Evolutionary conservation across 2,329 filamentous ascomycete species (phyloP), one percentile per base, ranked within the genome.

Genomic region (Cladophialophora yegresii): DNA sequence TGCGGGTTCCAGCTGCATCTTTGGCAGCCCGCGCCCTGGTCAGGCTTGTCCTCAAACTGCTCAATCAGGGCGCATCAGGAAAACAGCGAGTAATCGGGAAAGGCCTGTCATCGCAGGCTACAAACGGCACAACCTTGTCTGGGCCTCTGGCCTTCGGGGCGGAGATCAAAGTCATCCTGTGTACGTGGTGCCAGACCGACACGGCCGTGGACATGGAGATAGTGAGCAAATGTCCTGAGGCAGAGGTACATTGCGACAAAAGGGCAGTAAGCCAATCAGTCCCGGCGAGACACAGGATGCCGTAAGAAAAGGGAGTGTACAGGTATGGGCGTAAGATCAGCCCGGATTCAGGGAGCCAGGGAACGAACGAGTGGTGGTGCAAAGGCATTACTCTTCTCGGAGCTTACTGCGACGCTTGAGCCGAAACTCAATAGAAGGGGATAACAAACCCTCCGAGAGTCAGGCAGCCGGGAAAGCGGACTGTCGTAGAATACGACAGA

Each of bases 371-470:
- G 30, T 3, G 33, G 10, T 9, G 12, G 26, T 22, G 20, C 43
- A 36, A 10, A 22, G 23, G 13, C 57, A 40, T 51, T 59, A 59
- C 57, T 51, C 57, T 23, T 30, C 57, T 59, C 57, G 57, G 57
- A 59, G 32, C 30, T 40, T 49, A 59, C 36, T 51, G 57, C 47
- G 57, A 59, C 57, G 30, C 20, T 23, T 30, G 47, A 40, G 57
- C 57, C 57, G 45, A 30, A 33, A 32, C 28, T 47, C 54, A 30
- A 45, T 28, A 7, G 47, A 26, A 32, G 49, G 56, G 49, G 22
- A 26, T 43, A 63, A 60, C 33, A 63, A 60, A 59, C 61, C 36
- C 22, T 55, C 61, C 61, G 61, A 63, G 32, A 13, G 55, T 63
- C 54, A 63, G 61, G 61, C 61, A 63, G 61, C 58, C 58, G 47